Conservation (phyloP, 164 flowering plant genomes). For the Macadamia integrifolia region DNA sequence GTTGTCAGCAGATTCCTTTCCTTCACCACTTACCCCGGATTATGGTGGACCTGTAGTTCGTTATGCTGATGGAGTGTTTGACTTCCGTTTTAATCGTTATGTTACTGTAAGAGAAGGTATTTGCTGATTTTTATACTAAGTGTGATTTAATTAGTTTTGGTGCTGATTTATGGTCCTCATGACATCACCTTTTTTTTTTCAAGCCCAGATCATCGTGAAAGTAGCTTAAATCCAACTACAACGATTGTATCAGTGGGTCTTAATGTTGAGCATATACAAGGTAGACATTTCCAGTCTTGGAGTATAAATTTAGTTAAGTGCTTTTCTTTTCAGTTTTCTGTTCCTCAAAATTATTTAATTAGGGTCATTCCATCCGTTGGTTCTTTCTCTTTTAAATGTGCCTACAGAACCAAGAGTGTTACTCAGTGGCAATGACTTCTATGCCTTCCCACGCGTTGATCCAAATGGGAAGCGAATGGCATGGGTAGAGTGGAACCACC, state of each 20-base stretch:
- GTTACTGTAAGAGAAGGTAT: conserved; percentile 53
- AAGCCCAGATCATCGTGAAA: conserved; percentile 63
- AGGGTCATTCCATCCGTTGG: background rate
- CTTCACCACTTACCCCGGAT: conserved; percentile 51
- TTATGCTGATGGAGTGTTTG: conserved; percentile 65
- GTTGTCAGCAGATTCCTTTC: conserved; percentile 28
- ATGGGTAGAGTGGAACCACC: conserved; percentile 95
- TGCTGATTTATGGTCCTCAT: background rate
- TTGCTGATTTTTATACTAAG: background rate
- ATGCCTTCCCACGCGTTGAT: conserved; percentile 89
- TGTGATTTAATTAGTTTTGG: background rate
- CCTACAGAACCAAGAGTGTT: conserved; percentile 69
- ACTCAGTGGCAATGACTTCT: conserved; percentile 86
- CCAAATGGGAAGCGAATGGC: conserved; percentile 65
- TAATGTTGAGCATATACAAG: conserved; percentile 33
- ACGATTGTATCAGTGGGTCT: conserved; percentile 57
- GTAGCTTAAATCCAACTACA: conserved; percentile 54
- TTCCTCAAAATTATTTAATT: background rate
- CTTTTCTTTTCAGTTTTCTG: background rate
- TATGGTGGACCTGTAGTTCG: conserved; percentile 43
- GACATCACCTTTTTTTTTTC: background rate
- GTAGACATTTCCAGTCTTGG: conserved; percentile 26
- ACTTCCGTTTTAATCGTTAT: conserved; percentile 38
- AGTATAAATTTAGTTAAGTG: background rate
- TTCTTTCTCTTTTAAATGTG: conserved; percentile 1